These are phyloP conservation scores for Pisolithus sp. DNA, from an alignment of 768 basidiomycete genomes.

Conservation along the genomic window DNA sequence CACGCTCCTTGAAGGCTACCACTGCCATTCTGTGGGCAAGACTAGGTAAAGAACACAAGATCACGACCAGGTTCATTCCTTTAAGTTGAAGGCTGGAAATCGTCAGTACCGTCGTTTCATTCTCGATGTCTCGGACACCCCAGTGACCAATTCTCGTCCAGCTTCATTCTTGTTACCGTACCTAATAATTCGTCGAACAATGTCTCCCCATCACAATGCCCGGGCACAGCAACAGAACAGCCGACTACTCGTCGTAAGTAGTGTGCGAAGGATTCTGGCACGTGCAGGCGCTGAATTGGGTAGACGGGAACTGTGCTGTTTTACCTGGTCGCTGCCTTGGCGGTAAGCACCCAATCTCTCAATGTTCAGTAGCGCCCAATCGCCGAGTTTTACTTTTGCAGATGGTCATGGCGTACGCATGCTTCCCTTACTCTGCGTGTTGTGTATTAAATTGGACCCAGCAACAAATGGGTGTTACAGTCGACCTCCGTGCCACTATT, in stretches of 20 bases:
- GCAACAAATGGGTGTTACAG: constrained; percentile 90
- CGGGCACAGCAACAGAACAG: constrained; percentile 27
- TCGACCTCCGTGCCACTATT: constrained; percentile 71
- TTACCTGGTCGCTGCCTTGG: constrained; percentile 83
- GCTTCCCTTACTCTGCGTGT: constrained; percentile 15
- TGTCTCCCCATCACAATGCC: constrained; percentile 22
- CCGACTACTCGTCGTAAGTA: constrained; percentile 28
- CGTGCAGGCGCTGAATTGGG: constrained; percentile 2
- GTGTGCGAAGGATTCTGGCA: background rate
- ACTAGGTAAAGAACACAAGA: background rate
- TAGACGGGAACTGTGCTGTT: constrained; percentile 75
- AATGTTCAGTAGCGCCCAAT: constrained; percentile 1
- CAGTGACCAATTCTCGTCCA: background rate
- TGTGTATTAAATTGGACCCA: constrained; percentile 24
- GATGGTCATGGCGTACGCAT: constrained; percentile 85
- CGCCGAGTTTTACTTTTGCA: constrained; percentile 21
- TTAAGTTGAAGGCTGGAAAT: background rate
- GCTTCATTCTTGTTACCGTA: background rate
- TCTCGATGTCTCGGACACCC: background rate
- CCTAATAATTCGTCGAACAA: constrained; percentile 6
- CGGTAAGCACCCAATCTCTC: constrained; percentile 46
- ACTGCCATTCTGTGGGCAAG: background rate
- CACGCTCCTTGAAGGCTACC: background rate
- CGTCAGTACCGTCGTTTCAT: background rate
- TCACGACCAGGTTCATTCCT: background rate